Evolutionary conservation across 2,329 filamentous ascomycete genomes (phyloP).

Genomic region (Fusarium sp.): DNA sequence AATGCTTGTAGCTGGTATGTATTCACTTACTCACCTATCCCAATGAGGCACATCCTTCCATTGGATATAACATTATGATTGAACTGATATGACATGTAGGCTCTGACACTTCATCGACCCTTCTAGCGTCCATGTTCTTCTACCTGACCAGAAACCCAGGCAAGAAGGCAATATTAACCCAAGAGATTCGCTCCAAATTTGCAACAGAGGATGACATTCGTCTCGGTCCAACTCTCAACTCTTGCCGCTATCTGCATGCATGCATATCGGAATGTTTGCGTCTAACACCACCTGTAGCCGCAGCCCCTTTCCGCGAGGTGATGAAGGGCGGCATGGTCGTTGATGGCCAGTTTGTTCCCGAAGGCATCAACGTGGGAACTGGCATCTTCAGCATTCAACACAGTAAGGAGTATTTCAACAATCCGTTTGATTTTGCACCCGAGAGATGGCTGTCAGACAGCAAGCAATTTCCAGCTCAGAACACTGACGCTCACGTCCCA

Average conservation of each 20-base stretch:
- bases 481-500: slow-evolving; percentile 1
- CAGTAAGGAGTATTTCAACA: not conserved
- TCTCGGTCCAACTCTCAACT: slow-evolving; percentile 4
- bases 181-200: slow-evolving; percentile 3
- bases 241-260: slow-evolving; percentile 2
- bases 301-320: slow-evolving; percentile 1
- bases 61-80: too few species aligned
- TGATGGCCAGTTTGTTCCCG: not conserved
- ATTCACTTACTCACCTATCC: too few species aligned
- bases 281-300: slow-evolving; percentile 6
- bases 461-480: not conserved
- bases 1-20: slow-evolving; percentile 8
- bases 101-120: slow-evolving; percentile 11
- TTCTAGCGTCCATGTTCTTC: slow-evolving; percentile 1
- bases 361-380: slow-evolving; percentile 1
- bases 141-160: not conserved
- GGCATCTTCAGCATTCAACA: slow-evolving; percentile 4
- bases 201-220: not conserved
- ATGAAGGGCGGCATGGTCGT: slow-evolving; percentile 6
- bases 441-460: slow-evolving; percentile 1
- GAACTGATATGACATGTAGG: not conserved
- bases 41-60: not conserved
- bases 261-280: slow-evolving; percentile 11
- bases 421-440: not conserved
- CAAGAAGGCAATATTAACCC: slow-evolving; percentile 1